phyloP scores from a whole-genome alignment of 164 flowering plant species.

The Tetrastigma voinierianum region DNA sequence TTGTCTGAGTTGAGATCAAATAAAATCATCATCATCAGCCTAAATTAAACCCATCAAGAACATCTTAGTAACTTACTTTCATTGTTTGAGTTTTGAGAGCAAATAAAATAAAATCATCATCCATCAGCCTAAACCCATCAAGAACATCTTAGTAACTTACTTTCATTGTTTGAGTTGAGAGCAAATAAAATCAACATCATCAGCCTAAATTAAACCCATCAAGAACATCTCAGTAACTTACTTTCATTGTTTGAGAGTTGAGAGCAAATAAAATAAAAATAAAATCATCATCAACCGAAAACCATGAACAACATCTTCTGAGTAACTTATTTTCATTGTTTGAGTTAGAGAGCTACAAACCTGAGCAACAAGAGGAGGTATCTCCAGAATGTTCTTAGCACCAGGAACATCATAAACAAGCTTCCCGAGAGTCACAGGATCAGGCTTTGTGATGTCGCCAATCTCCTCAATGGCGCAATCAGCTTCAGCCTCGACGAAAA shows the following conservation, averaged over 20 bases:
- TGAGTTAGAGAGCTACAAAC: conserved; percentile 24
- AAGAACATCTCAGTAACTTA: no score
- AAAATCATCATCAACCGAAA: neutral
- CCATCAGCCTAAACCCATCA: neutral
- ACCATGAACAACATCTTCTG: neutral
- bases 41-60: no score
- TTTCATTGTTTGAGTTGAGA: neutral
- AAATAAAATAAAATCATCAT: no score
- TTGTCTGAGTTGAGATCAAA: neutral
- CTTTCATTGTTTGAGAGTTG: no score
- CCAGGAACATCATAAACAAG: conserved; percentile 75
- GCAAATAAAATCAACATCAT: no score
- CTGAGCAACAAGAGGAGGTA: conserved; percentile 78
- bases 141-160: neutral
- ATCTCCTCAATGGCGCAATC: conserved; percentile 51
- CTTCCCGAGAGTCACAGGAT: conserved; percentile 71
- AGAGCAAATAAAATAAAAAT: no score
- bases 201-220: no score
- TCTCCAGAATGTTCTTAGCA: conserved; percentile 69
- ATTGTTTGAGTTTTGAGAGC: no score
- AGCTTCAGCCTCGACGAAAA: conserved; percentile 84
- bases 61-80: no score
- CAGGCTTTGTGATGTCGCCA: conserved; percentile 72
- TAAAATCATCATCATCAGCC: no score
- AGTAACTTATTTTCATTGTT: neutral